Percentiles rank a stretch among this genome's conserved stretches.
phyloP scores from a whole-genome alignment of 2,329 filamentous ascomycete species.

The Acarospora socialis region DNA sequence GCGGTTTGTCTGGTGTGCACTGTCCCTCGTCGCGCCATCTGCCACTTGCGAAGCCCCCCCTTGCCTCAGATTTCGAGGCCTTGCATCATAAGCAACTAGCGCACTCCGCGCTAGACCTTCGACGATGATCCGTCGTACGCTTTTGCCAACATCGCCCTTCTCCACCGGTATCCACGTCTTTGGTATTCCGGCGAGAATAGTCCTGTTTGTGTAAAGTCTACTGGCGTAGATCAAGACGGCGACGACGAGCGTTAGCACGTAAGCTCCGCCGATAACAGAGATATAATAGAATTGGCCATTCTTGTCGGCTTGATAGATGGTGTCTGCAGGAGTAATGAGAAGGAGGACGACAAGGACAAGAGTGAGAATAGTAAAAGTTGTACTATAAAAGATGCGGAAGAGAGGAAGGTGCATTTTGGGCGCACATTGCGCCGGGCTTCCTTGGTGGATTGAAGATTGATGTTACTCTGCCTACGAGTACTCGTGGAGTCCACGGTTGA shows the following conservation, averaged over 20 bases:
- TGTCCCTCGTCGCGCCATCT: conserved; percentile 10
- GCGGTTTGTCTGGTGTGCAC: too few relatives aligned
- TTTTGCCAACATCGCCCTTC: conserved; percentile 63
- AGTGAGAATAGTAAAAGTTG: conserved; percentile 62
- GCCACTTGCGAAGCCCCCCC: conserved; percentile 23
- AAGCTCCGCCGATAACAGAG: conserved; percentile 64
- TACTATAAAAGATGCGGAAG: conserved; percentile 69
- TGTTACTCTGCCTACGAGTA: too few relatives aligned
- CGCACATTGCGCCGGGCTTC: conserved; percentile 1
- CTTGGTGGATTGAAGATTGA: too few relatives aligned
- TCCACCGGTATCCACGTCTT: conserved; percentile 77
- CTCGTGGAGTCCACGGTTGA: too few relatives aligned
- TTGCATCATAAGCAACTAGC: conserved; percentile 62
- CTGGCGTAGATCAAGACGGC: conserved; percentile 65
- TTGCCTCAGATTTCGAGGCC: conserved; percentile 45
- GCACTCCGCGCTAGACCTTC: conserved; percentile 63
- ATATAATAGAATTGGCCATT: conserved; percentile 61
- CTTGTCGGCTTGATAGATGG: conserved; percentile 60
- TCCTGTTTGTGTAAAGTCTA: conserved; percentile 76
- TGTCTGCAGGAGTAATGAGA: conserved; percentile 65
- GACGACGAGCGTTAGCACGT: conserved; percentile 56
- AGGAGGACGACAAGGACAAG: conserved; percentile 59
- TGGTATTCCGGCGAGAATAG: conserved; percentile 66
- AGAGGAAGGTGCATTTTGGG: conserved; percentile 24
- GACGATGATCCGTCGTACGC: conserved; percentile 61